A percentile compares a stretch with the other conserved stretches of the same genome.
phyloP scores from a whole-genome alignment of 192 early-diverging fungal species.

The Funneliformis geosporum region DNA sequence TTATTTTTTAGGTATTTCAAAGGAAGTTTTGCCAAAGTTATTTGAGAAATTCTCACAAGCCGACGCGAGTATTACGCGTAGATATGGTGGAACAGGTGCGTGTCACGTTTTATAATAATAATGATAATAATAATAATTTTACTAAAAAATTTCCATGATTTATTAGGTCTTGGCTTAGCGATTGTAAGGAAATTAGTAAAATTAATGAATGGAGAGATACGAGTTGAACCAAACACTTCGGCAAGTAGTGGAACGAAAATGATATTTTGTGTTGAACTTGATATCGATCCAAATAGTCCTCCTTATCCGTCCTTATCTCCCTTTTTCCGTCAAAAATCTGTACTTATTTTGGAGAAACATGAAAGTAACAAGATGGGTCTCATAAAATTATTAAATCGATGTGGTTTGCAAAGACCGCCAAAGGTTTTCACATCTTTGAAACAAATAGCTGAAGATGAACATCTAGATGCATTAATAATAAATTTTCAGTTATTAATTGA shows the following conservation, averaged over 20 bases:
- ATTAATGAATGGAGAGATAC: slow-evolving; percentile 47
- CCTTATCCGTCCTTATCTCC: not conserved
- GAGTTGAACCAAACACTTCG: slow-evolving; percentile 1
- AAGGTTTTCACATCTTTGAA: not conserved
- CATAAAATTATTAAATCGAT: not conserved
- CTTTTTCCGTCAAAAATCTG: not conserved
- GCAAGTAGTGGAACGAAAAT: slow-evolving; percentile 14
- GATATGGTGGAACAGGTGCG: slow-evolving; percentile 48
- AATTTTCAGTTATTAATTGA: slow-evolving; percentile 14
- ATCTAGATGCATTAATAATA: slow-evolving; percentile 9
- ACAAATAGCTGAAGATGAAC: not conserved
- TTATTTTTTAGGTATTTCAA: slow-evolving; percentile 16
- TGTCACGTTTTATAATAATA: not conserved
- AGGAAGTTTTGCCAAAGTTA: slow-evolving; percentile 30
- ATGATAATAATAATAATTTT: not conserved
- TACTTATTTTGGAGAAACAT: slow-evolving; percentile 16
- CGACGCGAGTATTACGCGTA: slow-evolving; percentile 47
- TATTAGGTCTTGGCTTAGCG: slow-evolving; percentile 38
- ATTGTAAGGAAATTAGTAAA: slow-evolving; percentile 44
- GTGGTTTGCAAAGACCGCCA: not conserved
- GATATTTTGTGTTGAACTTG: slow-evolving; percentile 13
- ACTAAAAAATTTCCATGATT: not conserved
- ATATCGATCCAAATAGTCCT: slow-evolving; percentile 14
- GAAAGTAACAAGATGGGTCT: not conserved
- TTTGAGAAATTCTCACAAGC: slow-evolving; percentile 52